Conservation (phyloP, 371 early-diverging fungal genomes). For the Umbelopsis sp. region DNA sequence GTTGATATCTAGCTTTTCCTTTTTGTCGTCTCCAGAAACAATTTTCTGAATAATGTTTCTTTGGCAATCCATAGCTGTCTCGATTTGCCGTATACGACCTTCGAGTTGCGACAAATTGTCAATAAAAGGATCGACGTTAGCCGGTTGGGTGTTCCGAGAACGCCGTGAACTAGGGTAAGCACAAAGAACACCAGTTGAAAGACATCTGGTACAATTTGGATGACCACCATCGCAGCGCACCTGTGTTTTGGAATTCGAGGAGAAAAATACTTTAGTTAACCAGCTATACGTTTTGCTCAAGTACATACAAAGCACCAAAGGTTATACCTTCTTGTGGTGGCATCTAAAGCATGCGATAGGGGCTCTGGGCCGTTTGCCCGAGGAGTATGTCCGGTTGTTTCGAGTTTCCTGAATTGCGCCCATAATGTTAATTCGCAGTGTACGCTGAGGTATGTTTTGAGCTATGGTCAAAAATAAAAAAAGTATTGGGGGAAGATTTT, state of each 20-base stretch:
- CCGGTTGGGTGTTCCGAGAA: slow-evolving; percentile 47
- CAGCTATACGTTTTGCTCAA: not conserved
- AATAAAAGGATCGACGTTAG: slow-evolving; percentile 51
- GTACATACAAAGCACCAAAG: not conserved
- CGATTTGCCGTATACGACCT: slow-evolving; percentile 43
- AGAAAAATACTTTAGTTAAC: not conserved
- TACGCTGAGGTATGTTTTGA: not conserved
- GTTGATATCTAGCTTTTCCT: slow-evolving; percentile 16
- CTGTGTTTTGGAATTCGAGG: slow-evolving; percentile 16
- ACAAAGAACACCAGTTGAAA: slow-evolving; percentile 42
- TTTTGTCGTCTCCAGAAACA: slow-evolving; percentile 21
- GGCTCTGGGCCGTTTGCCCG: slow-evolving; percentile 36
- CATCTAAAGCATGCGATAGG: slow-evolving; percentile 40
- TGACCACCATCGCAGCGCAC: slow-evolving; percentile 50
- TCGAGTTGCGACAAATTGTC: slow-evolving; percentile 48
- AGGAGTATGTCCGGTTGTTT: not conserved
- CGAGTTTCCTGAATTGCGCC: slow-evolving; percentile 1
- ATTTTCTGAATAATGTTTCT: slow-evolving; percentile 36
- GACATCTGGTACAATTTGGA: slow-evolving; percentile 48
- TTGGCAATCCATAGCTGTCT: slow-evolving; percentile 42
- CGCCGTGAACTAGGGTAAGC: slow-evolving; percentile 49
- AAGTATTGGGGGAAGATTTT: not conserved
- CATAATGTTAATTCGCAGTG: not conserved
- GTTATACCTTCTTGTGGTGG: slow-evolving; percentile 39
- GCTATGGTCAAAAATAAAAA: not conserved